phyloP scores from a whole-genome alignment of 805 yeast genomes.

The Ogataea naganishii region DNA sequence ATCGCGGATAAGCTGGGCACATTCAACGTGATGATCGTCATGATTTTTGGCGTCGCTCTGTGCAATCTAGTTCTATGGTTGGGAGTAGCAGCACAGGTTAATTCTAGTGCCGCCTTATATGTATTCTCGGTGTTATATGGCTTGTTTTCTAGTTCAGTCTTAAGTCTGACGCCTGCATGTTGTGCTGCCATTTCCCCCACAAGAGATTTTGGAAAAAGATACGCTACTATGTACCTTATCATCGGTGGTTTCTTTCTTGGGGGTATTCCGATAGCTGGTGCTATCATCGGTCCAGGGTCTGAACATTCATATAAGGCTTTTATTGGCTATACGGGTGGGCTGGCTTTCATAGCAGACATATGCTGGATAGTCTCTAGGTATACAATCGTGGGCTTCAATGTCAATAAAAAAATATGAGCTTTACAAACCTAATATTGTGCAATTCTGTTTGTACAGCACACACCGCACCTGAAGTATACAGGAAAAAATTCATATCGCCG shows the following conservation, averaged over 20 bases:
- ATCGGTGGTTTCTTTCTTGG: constrained; percentile 24
- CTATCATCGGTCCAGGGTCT: constrained; percentile 25
- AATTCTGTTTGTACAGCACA: neutral
- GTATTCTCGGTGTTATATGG: constrained; percentile 45
- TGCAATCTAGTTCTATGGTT: constrained; percentile 47
- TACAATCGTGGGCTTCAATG: constrained; percentile 33
- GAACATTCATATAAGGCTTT: constrained; percentile 25
- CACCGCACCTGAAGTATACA: constrained; percentile 12
- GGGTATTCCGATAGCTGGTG: constrained; percentile 23
- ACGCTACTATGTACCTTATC: constrained; percentile 18
- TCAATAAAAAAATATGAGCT: constrained; percentile 10
- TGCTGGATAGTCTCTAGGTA: constrained; percentile 37
- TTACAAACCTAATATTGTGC: neutral
- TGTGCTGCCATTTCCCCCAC: constrained; percentile 47
- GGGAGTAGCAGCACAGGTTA: constrained; percentile 40
- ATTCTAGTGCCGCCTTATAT: constrained; percentile 29
- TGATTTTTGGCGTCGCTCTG: constrained; percentile 36
- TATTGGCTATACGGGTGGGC: constrained; percentile 25
- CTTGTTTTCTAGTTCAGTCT: constrained; percentile 44
- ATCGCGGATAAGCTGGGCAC: constrained; percentile 47
- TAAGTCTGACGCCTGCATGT: constrained; percentile 52
- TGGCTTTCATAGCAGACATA: constrained; percentile 28
- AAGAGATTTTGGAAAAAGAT: constrained; percentile 14
- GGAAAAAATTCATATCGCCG: constrained; percentile 4
- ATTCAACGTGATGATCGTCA: constrained; percentile 44